Base-by-base conservation (phyloP, 441 rosid species). In the Gossypium gossypioides region DNA sequence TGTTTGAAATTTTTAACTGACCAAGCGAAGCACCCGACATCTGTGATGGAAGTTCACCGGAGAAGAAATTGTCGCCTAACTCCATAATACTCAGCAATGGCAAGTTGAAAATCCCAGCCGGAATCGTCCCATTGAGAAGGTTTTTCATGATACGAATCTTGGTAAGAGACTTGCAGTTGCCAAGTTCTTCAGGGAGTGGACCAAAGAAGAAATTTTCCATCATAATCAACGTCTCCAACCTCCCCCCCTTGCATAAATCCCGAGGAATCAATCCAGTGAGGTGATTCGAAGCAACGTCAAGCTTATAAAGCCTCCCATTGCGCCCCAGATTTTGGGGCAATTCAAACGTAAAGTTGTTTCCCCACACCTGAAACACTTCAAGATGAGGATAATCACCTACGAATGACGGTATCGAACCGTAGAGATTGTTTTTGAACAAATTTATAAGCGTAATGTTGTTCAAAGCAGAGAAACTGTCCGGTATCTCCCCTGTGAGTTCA, bases 161-260 rank as follows among this genome's bases (percentile, higher is more conserved):
- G 32, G 32, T 76, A 15, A 93, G 48, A 2, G 95, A 84, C 58
- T 84, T 82, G 77, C 98, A 93, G 64, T 76, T 76, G 5, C 98
- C 96, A 0, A 87, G 80, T 56, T 82, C 85, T 7, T 79, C 79
- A 6, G 98, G 98, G 15, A 93, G 83, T 4, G 91, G 75, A 2
- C 96, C 98, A 3, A 83, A 68, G 74, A 93, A 88, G 79, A 84
- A 90, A 70, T 93, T 93, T 0, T 87, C 65, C 80, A 86, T 86
- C 62, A 93, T 80, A 5, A 93, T 71, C 74, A 91, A 72, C 15
- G 37, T 56, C 76, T 75, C 9, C 71, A 93, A 67, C 25, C 54
- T 83, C 72, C 78, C 89, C 5, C 96, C 96, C 50, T 59, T 82
- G 77, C 98, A 93, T 15, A 93, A 81, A 67, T 87, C 86, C 18